These are phyloP conservation scores for Onygena corvina DNA, from an alignment of 2,329 filamentous ascomycete genomes.

Conservation along the genomic window DNA sequence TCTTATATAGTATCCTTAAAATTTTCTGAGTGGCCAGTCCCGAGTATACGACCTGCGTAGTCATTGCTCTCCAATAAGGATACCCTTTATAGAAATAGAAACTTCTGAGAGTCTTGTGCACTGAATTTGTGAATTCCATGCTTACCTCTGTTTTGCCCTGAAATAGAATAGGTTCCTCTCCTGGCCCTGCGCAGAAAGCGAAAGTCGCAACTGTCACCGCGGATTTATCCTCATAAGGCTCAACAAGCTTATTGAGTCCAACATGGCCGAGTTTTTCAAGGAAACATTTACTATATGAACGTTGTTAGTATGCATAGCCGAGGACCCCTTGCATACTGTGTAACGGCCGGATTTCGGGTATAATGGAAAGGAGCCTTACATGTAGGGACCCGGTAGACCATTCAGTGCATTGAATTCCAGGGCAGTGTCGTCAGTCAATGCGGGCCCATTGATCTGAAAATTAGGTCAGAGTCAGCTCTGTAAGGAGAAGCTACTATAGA, in stretches of 20 bases:
- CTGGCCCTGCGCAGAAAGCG: constrained; percentile 76
- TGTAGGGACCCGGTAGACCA: constrained; percentile 89
- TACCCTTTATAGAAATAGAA: too few species aligned
- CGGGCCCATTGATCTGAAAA: constrained; percentile 63
- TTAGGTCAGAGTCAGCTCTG: background rate
- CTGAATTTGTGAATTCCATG: background rate
- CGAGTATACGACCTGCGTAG: too few species aligned
- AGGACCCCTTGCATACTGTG: background rate
- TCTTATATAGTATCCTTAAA: too few species aligned
- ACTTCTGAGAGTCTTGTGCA: background rate
- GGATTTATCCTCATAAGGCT: constrained; percentile 78
- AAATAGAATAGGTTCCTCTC: constrained; percentile 72
- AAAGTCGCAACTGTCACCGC: constrained; percentile 94
- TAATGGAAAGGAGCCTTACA: constrained; percentile 47
- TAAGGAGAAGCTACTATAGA: background rate
- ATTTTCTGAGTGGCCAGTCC: too few species aligned
- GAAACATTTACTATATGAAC: constrained; percentile 73
- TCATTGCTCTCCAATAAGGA: too few species aligned
- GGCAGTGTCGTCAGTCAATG: constrained; percentile 90
- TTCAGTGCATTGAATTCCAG: constrained; percentile 83
- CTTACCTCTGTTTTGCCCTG: constrained; percentile 71
- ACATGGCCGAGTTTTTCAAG: constrained; percentile 68
- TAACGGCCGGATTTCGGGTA: background rate
- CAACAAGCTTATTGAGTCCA: constrained; percentile 80
- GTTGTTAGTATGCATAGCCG: background rate